Conservation (phyloP, 1,284 basidiomycete genomes). For the Ceratobasidium sp. region DNA sequence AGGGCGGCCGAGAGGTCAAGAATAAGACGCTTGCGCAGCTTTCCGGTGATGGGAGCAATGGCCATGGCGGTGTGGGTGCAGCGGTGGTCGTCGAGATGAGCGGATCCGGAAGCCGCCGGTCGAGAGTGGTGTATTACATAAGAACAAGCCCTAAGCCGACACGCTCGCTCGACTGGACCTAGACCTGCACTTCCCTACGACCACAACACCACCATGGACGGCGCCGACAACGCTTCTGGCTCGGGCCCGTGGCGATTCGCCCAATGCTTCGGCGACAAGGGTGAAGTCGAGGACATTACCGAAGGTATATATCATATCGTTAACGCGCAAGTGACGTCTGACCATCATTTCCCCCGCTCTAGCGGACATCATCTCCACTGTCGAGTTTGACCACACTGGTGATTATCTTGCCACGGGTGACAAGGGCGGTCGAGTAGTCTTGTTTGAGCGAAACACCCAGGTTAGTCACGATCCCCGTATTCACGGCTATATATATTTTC, state of each 20-base stretch:
- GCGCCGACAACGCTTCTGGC: constrained; percentile 75
- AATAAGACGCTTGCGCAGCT: constrained; percentile 87
- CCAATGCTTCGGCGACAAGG: constrained; percentile 99
- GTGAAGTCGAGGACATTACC: constrained; percentile 99
- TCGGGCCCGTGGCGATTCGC: constrained; percentile 96
- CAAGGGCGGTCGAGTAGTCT: constrained; percentile 97
- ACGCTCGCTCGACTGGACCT: not conserved
- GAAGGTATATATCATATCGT: constrained; percentile 69
- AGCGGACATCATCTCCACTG: constrained; percentile 99
- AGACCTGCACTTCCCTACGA: constrained; percentile 38
- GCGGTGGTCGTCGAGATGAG: constrained; percentile 24
- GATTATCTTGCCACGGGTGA: constrained; percentile 99
- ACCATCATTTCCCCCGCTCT: constrained; percentile 44
- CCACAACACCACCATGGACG: constrained; percentile 60
- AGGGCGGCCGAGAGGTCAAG: constrained; percentile 74
- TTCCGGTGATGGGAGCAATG: constrained; percentile 87
- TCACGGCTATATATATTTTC: not conserved
- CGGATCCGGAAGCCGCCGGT: constrained; percentile 8
- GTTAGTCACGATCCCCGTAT: constrained; percentile 59
- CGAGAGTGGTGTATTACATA: constrained; percentile 31
- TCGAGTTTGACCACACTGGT: constrained; percentile 99
- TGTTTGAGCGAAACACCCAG: constrained; percentile 98
- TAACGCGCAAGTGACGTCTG: constrained; percentile 43
- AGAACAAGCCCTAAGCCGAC: constrained; percentile 42
- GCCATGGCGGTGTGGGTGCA: constrained; percentile 58